These are phyloP conservation scores for Parathielavia appendiculata DNA, from an alignment of 495 filamentous ascomycete genomes.

Conservation along the genomic window DNA sequence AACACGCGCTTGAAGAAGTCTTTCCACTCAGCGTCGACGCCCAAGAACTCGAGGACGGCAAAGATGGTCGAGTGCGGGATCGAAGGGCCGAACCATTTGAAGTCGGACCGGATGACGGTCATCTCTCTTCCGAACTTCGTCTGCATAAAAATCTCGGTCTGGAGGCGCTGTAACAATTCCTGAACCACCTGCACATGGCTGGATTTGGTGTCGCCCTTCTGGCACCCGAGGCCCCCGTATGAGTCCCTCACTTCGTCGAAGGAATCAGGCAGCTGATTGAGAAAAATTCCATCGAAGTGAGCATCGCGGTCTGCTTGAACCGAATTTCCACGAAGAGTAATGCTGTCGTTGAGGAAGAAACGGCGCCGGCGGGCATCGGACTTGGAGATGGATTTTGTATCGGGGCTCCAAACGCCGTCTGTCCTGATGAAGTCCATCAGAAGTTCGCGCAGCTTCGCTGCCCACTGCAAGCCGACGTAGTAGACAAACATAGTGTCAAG, in stretches of 20 bases:
- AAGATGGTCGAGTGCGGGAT: slow-evolving; percentile 57
- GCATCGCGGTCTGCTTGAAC: slow-evolving; percentile 11
- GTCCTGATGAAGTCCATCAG: slow-evolving; percentile 45
- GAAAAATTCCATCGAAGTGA: slow-evolving; percentile 36
- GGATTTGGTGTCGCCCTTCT: slow-evolving; percentile 18
- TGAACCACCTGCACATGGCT: slow-evolving; percentile 44
- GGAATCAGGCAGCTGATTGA: slow-evolving; percentile 45
- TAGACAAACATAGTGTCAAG: slow-evolving; percentile 60
- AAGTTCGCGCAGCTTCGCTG: slow-evolving; percentile 9
- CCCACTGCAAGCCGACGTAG: slow-evolving; percentile 49
- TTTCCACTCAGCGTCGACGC: slow-evolving; percentile 53
- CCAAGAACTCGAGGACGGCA: slow-evolving; percentile 55
- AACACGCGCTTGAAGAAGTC: slow-evolving; percentile 60
- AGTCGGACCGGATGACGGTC: slow-evolving; percentile 56
- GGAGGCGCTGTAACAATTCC: slow-evolving; percentile 52
- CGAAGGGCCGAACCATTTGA: slow-evolving; percentile 57
- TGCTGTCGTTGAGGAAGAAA: slow-evolving; percentile 20
- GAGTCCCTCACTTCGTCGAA: slow-evolving; percentile 26
- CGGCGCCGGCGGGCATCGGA: slow-evolving; percentile 19
- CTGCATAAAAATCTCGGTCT: slow-evolving; percentile 56
- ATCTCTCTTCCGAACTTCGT: slow-evolving; percentile 48
- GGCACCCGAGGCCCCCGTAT: slow-evolving; percentile 21
- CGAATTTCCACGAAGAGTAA: not conserved
- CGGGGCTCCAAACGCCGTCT: slow-evolving; percentile 36
- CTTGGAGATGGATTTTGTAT: slow-evolving; percentile 22